Base-by-base conservation (phyloP, 805 yeast genomes). In the Teunomyces pallodes region DNA sequence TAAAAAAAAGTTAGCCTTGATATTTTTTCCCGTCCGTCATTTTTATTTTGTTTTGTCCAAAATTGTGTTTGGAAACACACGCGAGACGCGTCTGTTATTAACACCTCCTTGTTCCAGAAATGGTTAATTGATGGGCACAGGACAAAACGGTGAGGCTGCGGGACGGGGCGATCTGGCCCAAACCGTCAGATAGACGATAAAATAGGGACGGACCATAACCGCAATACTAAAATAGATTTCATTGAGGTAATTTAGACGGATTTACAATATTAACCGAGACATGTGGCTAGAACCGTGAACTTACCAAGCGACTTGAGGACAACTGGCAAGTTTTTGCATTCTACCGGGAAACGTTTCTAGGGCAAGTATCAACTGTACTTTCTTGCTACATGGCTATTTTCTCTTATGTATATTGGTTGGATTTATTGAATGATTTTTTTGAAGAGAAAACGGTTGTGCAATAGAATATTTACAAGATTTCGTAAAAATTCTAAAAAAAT, bases 61-160 rank as follows among this genome's bases (percentile, higher is more conserved):
- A 38, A 38, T 38, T 38, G 41, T 38, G 41, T 38, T 38, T 38
- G 17, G 41, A 38, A 38, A 38, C 41, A 26, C 41, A 26, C 41
- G 41, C 41, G 41, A 38, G 41, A 38, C 41, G 41, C 41, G 41
- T 38, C 41, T 38, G 29, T 24, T 13, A 13, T n/a, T 20, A 38
- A 38, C 41, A 38, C 41, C 41, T 38, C 41, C 41, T 38, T 38
- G 17, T 20, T 38, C 41, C 41, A 12, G 14, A 38, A 38, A 24
- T 16, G 41, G 29, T 20, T 20, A 38, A 38, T 38, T 38, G 28
- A 38, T 38, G 29, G 40, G 24, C 20, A 16, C 10, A 4, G 9
- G 26, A 20, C 39, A 35, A 10, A 35, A 14, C 24, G 39, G 17
- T 35, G 39, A 20, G 35, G 35, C 35, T 14, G 16, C 35, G 13